Conservation (phyloP, 2,329 filamentous ascomycete genomes). For the Celoporthe dispersa region DNA sequence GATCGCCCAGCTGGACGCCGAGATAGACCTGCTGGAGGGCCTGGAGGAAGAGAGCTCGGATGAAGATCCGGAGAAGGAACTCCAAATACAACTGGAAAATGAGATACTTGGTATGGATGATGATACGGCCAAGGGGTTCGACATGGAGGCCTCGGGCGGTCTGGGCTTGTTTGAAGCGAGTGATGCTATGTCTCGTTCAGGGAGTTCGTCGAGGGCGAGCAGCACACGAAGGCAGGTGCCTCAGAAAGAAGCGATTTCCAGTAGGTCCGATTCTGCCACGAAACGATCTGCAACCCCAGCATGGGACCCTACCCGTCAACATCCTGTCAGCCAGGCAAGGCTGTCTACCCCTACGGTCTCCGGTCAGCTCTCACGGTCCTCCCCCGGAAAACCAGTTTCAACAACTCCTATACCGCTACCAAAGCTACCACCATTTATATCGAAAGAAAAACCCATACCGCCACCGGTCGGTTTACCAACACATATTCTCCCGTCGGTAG, state of each 20-base stretch:
- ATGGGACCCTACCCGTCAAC: not conserved
- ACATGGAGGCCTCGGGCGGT: slow-evolving; percentile 21
- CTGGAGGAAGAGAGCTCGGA: slow-evolving; percentile 19
- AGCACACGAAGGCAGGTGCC: slow-evolving; percentile 14
- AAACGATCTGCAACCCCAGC: not conserved
- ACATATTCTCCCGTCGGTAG: not conserved
- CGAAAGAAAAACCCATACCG: not conserved
- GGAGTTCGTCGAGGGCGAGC: slow-evolving; percentile 29
- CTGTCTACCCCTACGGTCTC: not conserved
- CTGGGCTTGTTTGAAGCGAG: slow-evolving; percentile 6
- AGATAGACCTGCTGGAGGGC: slow-evolving; percentile 27
- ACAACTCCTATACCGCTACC: slow-evolving; percentile 23
- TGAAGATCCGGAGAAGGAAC: slow-evolving; percentile 35
- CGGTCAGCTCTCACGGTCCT: not conserved
- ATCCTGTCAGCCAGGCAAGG: not conserved
- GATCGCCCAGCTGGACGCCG: slow-evolving; percentile 34
- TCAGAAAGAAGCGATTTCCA: not conserved
- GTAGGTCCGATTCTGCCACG: not conserved
- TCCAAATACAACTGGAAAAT: slow-evolving; percentile 37
- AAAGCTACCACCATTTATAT: not conserved
- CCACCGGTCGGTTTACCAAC: not conserved
- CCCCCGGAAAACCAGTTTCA: not conserved
- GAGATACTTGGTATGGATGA: slow-evolving; percentile 17
- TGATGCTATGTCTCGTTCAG: not conserved
- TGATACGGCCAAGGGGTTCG: slow-evolving; percentile 15